Percentiles rank a stretch among this genome's conserved stretches.
phyloP scores from a whole-genome alignment of 345 rosid genomes.

The Eucalyptus camaldulensis region DNA sequence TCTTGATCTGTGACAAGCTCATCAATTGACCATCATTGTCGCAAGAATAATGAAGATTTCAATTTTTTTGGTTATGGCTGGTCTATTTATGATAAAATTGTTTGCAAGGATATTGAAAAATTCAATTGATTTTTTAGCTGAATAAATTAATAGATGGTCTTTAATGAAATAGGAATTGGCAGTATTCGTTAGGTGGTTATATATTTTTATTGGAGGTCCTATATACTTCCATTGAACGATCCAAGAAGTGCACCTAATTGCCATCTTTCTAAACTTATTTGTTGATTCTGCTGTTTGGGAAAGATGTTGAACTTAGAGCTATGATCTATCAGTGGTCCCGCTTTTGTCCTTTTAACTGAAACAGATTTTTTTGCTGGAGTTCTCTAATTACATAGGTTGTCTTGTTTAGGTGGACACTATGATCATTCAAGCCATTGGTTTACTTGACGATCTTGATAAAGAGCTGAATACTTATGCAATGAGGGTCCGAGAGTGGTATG shows the following conservation, averaged over 20 bases:
- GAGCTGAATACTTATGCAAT: slow-evolving; percentile 89
- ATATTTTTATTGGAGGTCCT: not conserved
- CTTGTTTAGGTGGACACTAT: slow-evolving; percentile 76
- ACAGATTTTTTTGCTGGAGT: not conserved
- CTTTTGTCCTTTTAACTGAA: not conserved
- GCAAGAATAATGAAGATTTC: not conserved
- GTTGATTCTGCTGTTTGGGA: not conserved
- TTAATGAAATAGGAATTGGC: not conserved
- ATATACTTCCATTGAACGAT: not conserved
- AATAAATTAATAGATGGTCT: not conserved
- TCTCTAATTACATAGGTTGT: not conserved
- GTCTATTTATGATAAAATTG: not conserved
- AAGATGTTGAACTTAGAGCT: not conserved
- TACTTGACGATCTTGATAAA: slow-evolving; percentile 94
- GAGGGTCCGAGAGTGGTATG: slow-evolving; percentile 93
- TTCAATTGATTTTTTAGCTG: not conserved
- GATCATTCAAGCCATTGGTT: slow-evolving; percentile 93
- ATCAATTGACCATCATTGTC: not conserved
- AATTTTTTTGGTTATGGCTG: not conserved
- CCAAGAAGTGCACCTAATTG: not conserved
- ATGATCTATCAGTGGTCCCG: not conserved
- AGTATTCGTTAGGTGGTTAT: not conserved
- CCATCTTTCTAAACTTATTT: not conserved
- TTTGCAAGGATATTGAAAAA: not conserved
- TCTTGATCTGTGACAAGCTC: not conserved